Evolutionary conservation across 73 alveolate species (phyloP), one percentile per base, ranked within the genome.

Genomic region (Stentor roeselii): DNA sequence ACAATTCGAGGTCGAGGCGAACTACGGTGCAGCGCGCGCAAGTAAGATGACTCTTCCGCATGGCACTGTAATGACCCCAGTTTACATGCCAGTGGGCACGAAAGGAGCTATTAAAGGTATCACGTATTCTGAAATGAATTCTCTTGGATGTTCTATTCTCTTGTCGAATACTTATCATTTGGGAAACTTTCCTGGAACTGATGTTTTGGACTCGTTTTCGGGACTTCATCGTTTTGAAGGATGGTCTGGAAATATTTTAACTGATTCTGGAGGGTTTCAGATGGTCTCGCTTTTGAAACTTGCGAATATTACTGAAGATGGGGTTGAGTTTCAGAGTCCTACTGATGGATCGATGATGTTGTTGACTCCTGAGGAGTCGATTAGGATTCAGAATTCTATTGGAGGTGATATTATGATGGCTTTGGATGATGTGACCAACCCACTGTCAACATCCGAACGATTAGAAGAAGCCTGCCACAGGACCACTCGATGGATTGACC

Each of bases 251-350:
- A 97, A 97, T 91, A 90, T 97, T 76, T 91, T 98, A 61, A 98
- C 99, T 0, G 99, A 98, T 92, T 89, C 98, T 88, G 99, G 99
- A 1, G 99, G 99, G 58, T 98, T 98, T 89, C 97, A 98, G 89
- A 97, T 98, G 93, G 99, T 97, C 82, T 97, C 99, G 2, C 90
- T 98, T 60, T 89, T 92, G 32, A 92, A 97, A 86, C 91, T 92
- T 21, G 84, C 93, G 92, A 91, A 86, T 78, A 78, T 97, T 21
- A 93, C 97, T 78, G 99, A 98, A 87, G 96, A 89, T 34, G 99
- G 99, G 3, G 99, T 98, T 30, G 92, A 92, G 83, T 98, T 98
- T 87, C 94, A 95, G 85, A 95, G 99, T 14, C 99, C 99, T 75
- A 89, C 91, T 11, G 98, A 96, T 59, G 98, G 97, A 37, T 86